These are phyloP conservation scores for Xylona heveae DNA, from an alignment of 495 filamentous ascomycete genomes.

Conservation along the genomic window DNA sequence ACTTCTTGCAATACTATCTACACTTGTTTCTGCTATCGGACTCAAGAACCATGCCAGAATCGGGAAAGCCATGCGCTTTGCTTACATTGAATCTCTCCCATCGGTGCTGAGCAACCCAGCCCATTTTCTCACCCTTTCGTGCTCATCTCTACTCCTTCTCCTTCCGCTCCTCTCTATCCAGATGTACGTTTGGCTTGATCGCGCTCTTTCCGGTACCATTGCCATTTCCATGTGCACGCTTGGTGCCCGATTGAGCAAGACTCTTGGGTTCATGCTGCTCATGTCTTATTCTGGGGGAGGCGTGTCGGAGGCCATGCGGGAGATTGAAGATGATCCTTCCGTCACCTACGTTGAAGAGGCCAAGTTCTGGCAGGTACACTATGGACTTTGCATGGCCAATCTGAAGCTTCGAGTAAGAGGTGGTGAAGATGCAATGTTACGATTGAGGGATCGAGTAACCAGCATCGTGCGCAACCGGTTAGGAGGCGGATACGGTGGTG, in stretches of 20 bases:
- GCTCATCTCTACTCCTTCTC: conserved; percentile 58
- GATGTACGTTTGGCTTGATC: conserved; percentile 61
- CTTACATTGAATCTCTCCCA: conserved; percentile 62
- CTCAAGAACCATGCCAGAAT: conserved; percentile 90
- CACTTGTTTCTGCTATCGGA: conserved; percentile 65
- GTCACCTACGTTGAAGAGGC: conserved; percentile 69
- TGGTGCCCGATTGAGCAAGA: conserved; percentile 59
- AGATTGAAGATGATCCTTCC: conserved; percentile 60
- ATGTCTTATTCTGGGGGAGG: conserved; percentile 61
- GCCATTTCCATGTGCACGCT: conserved; percentile 71
- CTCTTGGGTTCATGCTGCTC: conserved; percentile 78
- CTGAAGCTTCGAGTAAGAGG: conserved; percentile 49
- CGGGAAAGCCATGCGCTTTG: conserved; percentile 59
- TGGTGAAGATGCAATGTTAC: conserved; percentile 41
- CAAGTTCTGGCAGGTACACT: conserved; percentile 96
- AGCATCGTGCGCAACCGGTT: conserved; percentile 68
- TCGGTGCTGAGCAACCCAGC: conserved; percentile 74
- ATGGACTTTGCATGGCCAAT: conserved; percentile 89
- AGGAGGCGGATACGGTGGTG: conserved; percentile 69
- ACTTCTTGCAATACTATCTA: conserved; percentile 69
- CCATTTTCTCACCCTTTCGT: conserved; percentile 78
- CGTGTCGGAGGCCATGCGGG: conserved; percentile 56
- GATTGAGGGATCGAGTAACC: conserved; percentile 50
- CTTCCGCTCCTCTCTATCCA: conserved; percentile 63
- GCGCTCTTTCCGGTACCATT: conserved; percentile 55